These are phyloP conservation scores for Diaporthe sp. DNA, from an alignment of 2,329 filamentous ascomycete species.

Conservation along the genomic window DNA sequence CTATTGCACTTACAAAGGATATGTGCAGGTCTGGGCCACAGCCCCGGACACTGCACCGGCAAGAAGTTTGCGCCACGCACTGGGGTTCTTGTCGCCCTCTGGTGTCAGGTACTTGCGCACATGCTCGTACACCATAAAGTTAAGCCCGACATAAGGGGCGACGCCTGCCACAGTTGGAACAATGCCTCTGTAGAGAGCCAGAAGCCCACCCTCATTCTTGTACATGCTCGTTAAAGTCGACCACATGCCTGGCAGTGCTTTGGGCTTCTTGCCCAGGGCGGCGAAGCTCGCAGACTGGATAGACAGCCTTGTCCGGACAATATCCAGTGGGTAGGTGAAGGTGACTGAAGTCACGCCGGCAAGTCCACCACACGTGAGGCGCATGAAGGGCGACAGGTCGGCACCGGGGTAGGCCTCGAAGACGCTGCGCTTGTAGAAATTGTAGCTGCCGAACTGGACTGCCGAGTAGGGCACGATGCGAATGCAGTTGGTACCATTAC, in stretches of 20 bases:
- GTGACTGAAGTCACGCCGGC: constrained; percentile 96
- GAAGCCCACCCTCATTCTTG: constrained; percentile 85
- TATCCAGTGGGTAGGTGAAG: constrained; percentile 95
- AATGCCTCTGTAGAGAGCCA: constrained; percentile 93
- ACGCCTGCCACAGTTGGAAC: constrained; percentile 94
- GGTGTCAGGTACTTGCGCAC: constrained; percentile 86
- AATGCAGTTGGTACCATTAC: constrained; percentile 98
- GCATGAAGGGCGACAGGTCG: constrained; percentile 77
- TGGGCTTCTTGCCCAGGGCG: constrained; percentile 71
- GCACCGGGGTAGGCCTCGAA: constrained; percentile 81
- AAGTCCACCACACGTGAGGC: constrained; percentile 88
- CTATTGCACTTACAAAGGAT: constrained; percentile 83
- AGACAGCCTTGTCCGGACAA: constrained; percentile 93
- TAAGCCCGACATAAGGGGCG: constrained; percentile 95
- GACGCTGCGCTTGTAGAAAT: constrained; percentile 90
- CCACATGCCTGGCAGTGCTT: constrained; percentile 92
- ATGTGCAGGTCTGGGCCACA: constrained; percentile 96
- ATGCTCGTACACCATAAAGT: constrained; percentile 98
- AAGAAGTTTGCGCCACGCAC: constrained; percentile 80
- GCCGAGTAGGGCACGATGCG: constrained; percentile 98
- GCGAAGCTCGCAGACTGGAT: constrained; percentile 98
- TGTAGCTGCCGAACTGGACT: constrained; percentile 98
- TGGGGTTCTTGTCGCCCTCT: constrained; percentile 87
- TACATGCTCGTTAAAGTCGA: constrained; percentile 86
- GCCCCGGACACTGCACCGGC: constrained; percentile 96